Base-by-base conservation (phyloP, 805 yeast genomes). In the Candida germanica region DNA sequence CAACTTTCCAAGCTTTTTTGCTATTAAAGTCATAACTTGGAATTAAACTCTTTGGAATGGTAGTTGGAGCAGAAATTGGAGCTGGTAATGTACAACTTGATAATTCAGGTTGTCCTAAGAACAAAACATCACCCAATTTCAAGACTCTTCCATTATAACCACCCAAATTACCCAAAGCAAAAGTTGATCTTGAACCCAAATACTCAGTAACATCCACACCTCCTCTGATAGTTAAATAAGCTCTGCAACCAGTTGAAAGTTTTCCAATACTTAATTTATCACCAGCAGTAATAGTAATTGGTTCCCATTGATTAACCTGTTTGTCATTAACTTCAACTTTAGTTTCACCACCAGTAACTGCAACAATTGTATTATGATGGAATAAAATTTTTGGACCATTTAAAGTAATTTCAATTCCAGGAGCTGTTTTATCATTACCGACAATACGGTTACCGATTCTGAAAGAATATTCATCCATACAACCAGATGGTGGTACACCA, bases 401-500 rank as follows among this genome's bases (percentile, higher is more conserved):
- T 50, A 91, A 67, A 2, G 98, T 93, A 39, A 86, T 70, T 64
- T 91, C 98, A 54, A 91, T 72, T 23, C 94, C 96, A 5, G 98
- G 96, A 8, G 96, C 83, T 29, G 73, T 66, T 45, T 70, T 64
- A 48, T 81, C 76, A 61, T 91, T 93, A 42, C 97, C 98, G 29
- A 91, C 98, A 52, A 87, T 79, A 55, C 84, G 70, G 68, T 91
- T 91, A 14, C 96, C 96, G 44, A 87, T 59, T 51, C 96, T 74
- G 69, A 89, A 89, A 4, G 97, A 80, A 52, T 81, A 89, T 42
- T 80, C 77, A 63, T 91, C 98, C 98, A 91, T 93, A 41, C 98
- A 96, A 30, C 98, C 98, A 26, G 96, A 87, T 6, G 98, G 98
- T 17, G 98, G 98, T 38, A 91, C 98, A 58, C 98, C 98, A 49